Evolutionary conservation across 2,329 filamentous ascomycete species (phyloP).

Genomic region (Aspergillus viridinutans): DNA sequence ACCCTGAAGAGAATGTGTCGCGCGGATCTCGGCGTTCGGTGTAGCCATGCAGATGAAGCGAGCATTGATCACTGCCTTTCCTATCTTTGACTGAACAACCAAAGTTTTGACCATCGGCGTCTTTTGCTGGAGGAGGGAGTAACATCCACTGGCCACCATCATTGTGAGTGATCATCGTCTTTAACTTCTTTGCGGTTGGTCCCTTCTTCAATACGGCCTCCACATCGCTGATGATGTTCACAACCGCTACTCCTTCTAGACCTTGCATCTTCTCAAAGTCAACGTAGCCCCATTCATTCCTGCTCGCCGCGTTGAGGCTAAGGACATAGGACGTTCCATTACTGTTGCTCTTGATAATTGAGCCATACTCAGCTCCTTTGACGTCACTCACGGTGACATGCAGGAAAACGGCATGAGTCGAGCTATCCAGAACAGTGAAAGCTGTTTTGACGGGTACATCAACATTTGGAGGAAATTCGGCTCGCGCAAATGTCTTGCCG

Average conservation of each 20-base stretch:
- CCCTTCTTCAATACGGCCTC: conserved; percentile 59
- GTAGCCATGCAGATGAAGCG: conserved; percentile 90
- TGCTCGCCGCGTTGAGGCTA: conserved; percentile 76
- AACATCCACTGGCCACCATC: conserved; percentile 85
- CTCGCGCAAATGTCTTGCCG: conserved; percentile 74
- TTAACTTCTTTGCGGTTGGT: conserved; percentile 67
- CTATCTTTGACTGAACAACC: conserved; percentile 60
- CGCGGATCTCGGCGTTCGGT: conserved; percentile 79
- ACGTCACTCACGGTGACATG: conserved; percentile 76
- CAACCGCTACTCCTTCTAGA: conserved; percentile 82
- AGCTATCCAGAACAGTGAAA: conserved; percentile 93
- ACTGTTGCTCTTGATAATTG: conserved; percentile 96
- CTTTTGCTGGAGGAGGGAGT: conserved; percentile 66
- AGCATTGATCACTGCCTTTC: conserved; percentile 60
- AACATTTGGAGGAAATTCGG: conserved; percentile 82
- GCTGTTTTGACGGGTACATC: conserved; percentile 70
- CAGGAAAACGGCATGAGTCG: conserved; percentile 88
- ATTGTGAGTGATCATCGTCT: conserved; percentile 92
- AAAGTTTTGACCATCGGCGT: conserved; percentile 68
- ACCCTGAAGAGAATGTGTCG: conserved; percentile 82
- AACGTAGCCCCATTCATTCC: conserved; percentile 71
- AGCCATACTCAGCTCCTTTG: conserved; percentile 67
- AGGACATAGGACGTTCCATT: conserved; percentile 94
- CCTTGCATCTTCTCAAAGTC: conserved; percentile 96
- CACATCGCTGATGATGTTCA: conserved; percentile 77